Conservation (phyloP, 2,329 filamentous ascomycete genomes). For the Hypoxylon sp. region DNA sequence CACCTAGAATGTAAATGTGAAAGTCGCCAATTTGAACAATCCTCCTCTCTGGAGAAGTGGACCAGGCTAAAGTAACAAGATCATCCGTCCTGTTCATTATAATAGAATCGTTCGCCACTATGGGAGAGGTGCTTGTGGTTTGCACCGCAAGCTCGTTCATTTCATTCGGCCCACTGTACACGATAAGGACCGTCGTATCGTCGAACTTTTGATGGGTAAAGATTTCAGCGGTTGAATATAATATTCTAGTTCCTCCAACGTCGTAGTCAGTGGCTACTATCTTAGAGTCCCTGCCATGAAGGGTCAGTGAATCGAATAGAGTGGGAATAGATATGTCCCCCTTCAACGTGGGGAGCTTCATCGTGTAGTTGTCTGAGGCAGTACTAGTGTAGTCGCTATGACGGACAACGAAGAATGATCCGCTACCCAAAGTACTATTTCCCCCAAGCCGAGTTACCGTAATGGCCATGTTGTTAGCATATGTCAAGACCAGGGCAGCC, state of each 20-base stretch:
- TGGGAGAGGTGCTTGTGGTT: not conserved
- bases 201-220: constrained; percentile 74
- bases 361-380: constrained; percentile 71
- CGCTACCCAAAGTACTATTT: constrained; percentile 59
- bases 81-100: constrained; percentile 50
- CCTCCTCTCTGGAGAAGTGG: constrained; percentile 28
- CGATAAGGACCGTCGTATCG: constrained; percentile 60
- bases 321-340: constrained; percentile 72
- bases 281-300: constrained; percentile 76
- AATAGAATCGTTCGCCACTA: constrained; percentile 28
- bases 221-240: constrained; percentile 80
- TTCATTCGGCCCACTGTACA: constrained; percentile 76
- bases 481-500: constrained; percentile 65
- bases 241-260: constrained; percentile 67
- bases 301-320: constrained; percentile 67
- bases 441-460: constrained; percentile 74
- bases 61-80: constrained; percentile 41
- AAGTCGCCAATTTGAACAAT: constrained; percentile 37
- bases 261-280: constrained; percentile 77
- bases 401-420: constrained; percentile 75
- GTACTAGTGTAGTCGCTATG: constrained; percentile 75
- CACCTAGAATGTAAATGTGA: constrained; percentile 41
- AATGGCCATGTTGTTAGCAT: constrained; percentile 66
- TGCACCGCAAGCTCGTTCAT: constrained; percentile 70
- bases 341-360: constrained; percentile 72